phyloP scores from a whole-genome alignment of 1,284 basidiomycete species.

The Pisolithus thermaeus region DNA sequence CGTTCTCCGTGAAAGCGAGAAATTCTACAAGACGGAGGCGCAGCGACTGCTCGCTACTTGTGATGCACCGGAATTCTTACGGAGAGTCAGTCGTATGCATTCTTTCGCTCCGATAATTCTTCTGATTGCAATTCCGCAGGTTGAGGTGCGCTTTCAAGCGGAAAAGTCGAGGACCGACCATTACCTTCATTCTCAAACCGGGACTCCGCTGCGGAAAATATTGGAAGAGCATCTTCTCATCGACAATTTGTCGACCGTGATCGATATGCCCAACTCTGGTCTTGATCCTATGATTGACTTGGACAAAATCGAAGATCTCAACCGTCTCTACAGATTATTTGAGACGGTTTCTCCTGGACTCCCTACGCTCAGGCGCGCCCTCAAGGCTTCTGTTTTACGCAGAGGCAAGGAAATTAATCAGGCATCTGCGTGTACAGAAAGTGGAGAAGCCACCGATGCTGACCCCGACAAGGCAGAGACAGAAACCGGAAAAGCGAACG shows the following conservation, averaged over 20 bases:
- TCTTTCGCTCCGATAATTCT: background rate
- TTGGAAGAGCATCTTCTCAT: conserved; percentile 77
- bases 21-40: conserved; percentile 81
- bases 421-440: conserved; percentile 35
- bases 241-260: conserved; percentile 69
- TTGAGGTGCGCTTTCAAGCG: conserved; percentile 76
- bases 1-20: conserved; percentile 72
- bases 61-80: conserved; percentile 81
- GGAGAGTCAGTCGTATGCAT: conserved; percentile 50
- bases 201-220: conserved; percentile 64
- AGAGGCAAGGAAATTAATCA: conserved; percentile 83
- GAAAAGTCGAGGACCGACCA: conserved; percentile 88
- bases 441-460: conserved; percentile 31
- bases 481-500: conserved; percentile 42
- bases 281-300: conserved; percentile 85
- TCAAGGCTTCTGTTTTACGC: conserved; percentile 73
- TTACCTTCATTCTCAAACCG: conserved; percentile 80
- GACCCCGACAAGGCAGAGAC: conserved; percentile 35
- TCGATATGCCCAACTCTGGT: conserved; percentile 82
- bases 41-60: conserved; percentile 64
- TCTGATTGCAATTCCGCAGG: conserved; percentile 42
- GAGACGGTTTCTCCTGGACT: conserved; percentile 67
- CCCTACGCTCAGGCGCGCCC: conserved; percentile 55
- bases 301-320: conserved; percentile 74
- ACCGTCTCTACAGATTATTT: conserved; percentile 79